phyloP scores from a whole-genome alignment of 139 green algal genomes.

The Chlamydomonas sphaeroides region DNA sequence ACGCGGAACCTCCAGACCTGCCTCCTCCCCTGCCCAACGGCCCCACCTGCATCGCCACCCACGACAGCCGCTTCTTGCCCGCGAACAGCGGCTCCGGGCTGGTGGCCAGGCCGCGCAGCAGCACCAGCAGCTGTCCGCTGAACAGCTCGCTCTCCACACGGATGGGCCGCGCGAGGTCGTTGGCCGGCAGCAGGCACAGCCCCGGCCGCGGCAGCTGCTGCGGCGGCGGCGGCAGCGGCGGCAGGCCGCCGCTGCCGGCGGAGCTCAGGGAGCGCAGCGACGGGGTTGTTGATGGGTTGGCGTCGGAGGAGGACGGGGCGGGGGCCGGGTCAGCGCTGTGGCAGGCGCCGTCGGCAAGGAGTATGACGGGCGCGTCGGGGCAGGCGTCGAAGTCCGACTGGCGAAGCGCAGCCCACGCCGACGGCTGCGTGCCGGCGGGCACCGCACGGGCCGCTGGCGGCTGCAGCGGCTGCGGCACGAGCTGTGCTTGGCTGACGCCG shows the following conservation, averaged over 20 bases:
- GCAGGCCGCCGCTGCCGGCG: neutral
- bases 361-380: slow-evolving; percentile 49
- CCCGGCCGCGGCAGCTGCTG: neutral
- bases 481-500: no score
- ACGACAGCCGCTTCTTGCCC: slow-evolving; percentile 49
- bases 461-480: no score
- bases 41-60: slow-evolving; percentile 18
- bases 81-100: slow-evolving; percentile 50
- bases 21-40: neutral
- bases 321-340: no score
- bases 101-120: slow-evolving; percentile 47
- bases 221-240: neutral
- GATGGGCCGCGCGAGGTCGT: slow-evolving; percentile 22
- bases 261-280: neutral
- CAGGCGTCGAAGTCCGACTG: slow-evolving; percentile 44
- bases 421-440: no score
- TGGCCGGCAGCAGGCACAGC: neutral
- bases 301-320: neutral
- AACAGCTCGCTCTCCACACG: slow-evolving; percentile 65
- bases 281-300: no score
- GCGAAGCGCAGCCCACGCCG: no score
- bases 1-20: no score
- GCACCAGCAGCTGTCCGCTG: slow-evolving; percentile 50
- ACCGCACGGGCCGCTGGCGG: no score
- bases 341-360: neutral